Base-by-base conservation (phyloP, 805 yeast species). In the Priceomyces medius region DNA sequence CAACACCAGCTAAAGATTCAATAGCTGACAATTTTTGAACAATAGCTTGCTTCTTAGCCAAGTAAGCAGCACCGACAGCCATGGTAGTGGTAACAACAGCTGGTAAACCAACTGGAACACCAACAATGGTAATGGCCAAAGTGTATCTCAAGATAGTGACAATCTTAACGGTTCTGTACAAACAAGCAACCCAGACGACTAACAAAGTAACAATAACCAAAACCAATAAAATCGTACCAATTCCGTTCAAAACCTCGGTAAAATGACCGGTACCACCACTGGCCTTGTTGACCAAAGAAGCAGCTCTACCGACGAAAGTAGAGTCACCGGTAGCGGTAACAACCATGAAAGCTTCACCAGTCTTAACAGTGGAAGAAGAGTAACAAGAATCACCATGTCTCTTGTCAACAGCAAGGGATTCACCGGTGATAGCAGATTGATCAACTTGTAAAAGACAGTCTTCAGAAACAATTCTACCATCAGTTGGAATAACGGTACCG, bases 21-120 rank as follows among this genome's bases (percentile, higher is more conserved):
- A 89, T 89, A 55, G 97, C 97, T 69, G 96, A 86, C 63, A 89
- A 79, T 70, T 89, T 89, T 75, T 89, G 97, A 61, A 89, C 97
- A 79, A 89, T 89, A 58, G 97, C 97, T 75, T 88, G 88, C 75
- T 88, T 89, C 81, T 88, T 87, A 61, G 97, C 97, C 65, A 89
- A 78, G 85, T 89, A 88, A 66, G 97, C 96, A 70, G 97, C 97
- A 83, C 97, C 97, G 73, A 90, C 97, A 71, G 97, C 97, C 97
- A 89, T 88, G 69, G 97, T 89, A 61, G 96, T 89, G 78, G 97
- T 89, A 56, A 88, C 96, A 64, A 89, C 97, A 68, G 96, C 96
- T 71, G 97, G 97, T 68, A 89, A 82, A 85, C 97, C 97, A 56
- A 89, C 97, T 69, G 97, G 97, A 58, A 89, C 97, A 84, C 97